These are phyloP conservation scores for Murraya koenigii DNA, from an alignment of 345 rosid genomes.

Conservation along the genomic window DNA sequence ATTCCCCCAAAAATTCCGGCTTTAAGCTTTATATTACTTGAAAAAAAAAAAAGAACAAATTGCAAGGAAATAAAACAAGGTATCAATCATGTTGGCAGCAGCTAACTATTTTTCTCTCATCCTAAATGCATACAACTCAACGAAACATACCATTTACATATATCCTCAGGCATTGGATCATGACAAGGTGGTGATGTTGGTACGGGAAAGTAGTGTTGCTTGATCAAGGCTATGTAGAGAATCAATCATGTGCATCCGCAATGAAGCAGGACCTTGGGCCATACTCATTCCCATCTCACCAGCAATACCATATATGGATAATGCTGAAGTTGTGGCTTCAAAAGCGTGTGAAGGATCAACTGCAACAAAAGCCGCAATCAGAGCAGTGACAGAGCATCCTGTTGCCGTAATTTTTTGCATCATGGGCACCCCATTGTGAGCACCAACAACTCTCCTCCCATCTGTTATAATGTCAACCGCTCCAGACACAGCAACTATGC, in stretches of 20 bases:
- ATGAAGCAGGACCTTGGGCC: constrained; percentile 83
- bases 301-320: constrained; percentile 76
- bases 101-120: neutral
- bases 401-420: constrained; percentile 90
- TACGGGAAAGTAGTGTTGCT: constrained; percentile 37
- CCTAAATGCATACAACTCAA: neutral
- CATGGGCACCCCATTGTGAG: constrained; percentile 75
- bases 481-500: constrained; percentile 74
- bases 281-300: constrained; percentile 72
- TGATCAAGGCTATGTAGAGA: constrained; percentile 65
- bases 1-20: neutral
- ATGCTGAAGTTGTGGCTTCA: constrained; percentile 82
- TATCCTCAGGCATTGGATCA: neutral
- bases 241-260: constrained; percentile 83
- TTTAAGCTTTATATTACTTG: neutral
- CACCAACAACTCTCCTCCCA: constrained; percentile 59
- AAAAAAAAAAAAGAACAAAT: neutral
- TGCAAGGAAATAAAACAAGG: neutral
- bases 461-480: constrained; percentile 76
- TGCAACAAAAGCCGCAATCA: constrained; percentile 78
- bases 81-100: neutral
- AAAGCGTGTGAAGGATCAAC: constrained; percentile 50
- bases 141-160: constrained; percentile 1
- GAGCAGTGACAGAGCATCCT: constrained; percentile 74
- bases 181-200: constrained; percentile 37